Evolutionary conservation across 306 rosid genomes (phyloP), one percentile per base, ranked within the genome.

Genomic region (Vicia faba): DNA sequence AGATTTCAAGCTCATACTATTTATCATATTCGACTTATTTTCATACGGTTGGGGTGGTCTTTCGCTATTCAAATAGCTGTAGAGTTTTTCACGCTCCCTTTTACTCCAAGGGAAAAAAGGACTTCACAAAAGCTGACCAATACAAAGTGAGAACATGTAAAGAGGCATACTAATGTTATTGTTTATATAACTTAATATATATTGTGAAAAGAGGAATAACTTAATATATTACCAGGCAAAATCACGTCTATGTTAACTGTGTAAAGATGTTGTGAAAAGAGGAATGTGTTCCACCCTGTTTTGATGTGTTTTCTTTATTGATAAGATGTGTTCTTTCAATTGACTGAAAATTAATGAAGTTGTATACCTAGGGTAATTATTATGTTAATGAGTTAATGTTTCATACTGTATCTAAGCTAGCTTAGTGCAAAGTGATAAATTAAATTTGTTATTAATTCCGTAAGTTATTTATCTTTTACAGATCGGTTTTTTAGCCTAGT

Each of bases 91-190:
- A 15, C 39, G 29, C 60, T 28, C 76, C 79, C 62, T 35, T 76
- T 68, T 56, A 61, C 61, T 71, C 64, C 5, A 72, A 75, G 82
- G 79, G 73, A 67, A 81, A 70, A 70, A 67, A 74, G 64, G 70
- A 67, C 71, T 61, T 71, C 48, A 74, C 67, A 66, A 61, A 78
- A 29, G 73, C 80, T 75, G 79, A 82, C 81, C 73, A 18, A 78
- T 71, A 82, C 69, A 60, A 80, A 75, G 60, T 68, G 66, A 72
- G 71, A 71, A 70, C 69, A 41, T 61, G 84, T 83, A 74, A 62
- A 84, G 79, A 61, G 70, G 61, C 71, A 49, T 46, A 61, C 77
- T 48, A 69, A 73, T 69, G 50, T 50, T 58, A 69, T 68, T 72
- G 85, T 66, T 41, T 70, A 73, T 67, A 70, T 43, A 68, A 62